Base-by-base conservation (phyloP, 495 filamentous ascomycete species). In the Hypoxylon rickii region DNA sequence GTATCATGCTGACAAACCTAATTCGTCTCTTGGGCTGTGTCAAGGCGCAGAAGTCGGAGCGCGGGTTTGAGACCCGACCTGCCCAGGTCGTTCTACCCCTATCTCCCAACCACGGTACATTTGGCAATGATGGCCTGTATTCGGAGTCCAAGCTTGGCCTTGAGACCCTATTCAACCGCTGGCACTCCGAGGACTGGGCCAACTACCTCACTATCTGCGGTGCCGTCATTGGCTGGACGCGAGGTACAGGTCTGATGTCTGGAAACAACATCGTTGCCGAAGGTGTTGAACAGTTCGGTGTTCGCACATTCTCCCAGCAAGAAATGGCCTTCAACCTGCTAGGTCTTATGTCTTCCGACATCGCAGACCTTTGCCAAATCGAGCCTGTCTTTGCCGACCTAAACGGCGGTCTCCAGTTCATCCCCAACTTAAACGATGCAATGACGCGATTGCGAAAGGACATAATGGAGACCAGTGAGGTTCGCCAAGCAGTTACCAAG, bases 301-400 rank as follows among this genome's bases (percentile, higher is more conserved):
- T 97, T 12, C 89, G 95, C 57, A 99, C 94, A 3, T 99, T 99
- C 77, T 97, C 93, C 13, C 95, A 97, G 76, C 90, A 95, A 64
- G 94, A 99, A 73, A 99, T 99, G 94, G 94, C 94, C 2, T 97
- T 99, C 82, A 99, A 97, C 72, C 76, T 99, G 46, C 85, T 99
- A 31, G 93, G 94, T 49, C 84, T 99, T 40, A 97, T 99, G 94
- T 85, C 93, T 3, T 91, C 94, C 7, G 83, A 86, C 18, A 89
- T 99, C 55, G 92, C 96, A 62, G 92, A 97, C 66, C 83, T 99
- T 22, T 97, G 95, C 79, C 94, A 99, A 73, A 79, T 83, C 21
- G 92, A 99, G 68, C 94, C 94, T 3, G 90, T 99, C 49, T 97
- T 89, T 72, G 94, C 95, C 43, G 94, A 99, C 75, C 81, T 99